These are phyloP conservation scores for Neofusicoccum sp. DNA, from an alignment of 2,329 filamentous ascomycete species.

Conservation along the genomic window DNA sequence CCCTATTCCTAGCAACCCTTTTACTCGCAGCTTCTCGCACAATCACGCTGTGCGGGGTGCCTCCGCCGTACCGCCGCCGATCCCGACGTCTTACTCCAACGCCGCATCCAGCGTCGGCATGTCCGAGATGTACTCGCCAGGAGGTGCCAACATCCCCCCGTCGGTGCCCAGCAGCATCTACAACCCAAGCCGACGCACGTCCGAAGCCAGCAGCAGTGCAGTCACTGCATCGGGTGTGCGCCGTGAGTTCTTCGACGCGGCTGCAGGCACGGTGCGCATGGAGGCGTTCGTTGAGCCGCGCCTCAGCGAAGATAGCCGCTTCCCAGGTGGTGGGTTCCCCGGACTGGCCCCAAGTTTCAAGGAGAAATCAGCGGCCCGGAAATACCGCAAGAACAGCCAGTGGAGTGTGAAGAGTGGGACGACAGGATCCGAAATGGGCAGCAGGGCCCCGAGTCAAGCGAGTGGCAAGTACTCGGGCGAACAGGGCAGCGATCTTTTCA, in stretches of 20 bases:
- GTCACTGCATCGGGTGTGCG: not conserved
- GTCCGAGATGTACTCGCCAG: constrained; percentile 8
- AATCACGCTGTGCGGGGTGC: constrained; percentile 40
- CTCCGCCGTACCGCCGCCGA: constrained; percentile 31
- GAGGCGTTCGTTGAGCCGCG: constrained; percentile 78
- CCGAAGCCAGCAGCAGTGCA: constrained; percentile 16
- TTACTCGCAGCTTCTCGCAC: constrained; percentile 75
- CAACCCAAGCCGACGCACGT: constrained; percentile 47
- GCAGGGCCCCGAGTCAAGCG: constrained; percentile 10
- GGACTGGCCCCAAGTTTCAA: not conserved
- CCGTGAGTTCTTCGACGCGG: constrained; percentile 72
- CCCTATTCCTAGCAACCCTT: constrained; percentile 47
- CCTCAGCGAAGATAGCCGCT: constrained; percentile 5
- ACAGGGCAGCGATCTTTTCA: constrained; percentile 12
- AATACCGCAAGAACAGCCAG: constrained; percentile 4
- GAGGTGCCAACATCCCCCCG: constrained; percentile 47
- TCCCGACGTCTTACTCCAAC: not conserved
- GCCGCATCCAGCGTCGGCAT: constrained; percentile 1
- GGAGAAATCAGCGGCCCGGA: constrained; percentile 4
- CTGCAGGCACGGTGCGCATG: constrained; percentile 85
- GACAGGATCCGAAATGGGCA: not conserved
- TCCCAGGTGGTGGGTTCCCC: constrained; percentile 28
- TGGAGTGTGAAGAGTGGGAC: not conserved
- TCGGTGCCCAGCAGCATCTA: constrained; percentile 56
- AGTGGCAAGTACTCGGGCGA: constrained; percentile 12